phyloP scores from a whole-genome alignment of 2,329 filamentous ascomycete genomes.

The Clonostachys solani region DNA sequence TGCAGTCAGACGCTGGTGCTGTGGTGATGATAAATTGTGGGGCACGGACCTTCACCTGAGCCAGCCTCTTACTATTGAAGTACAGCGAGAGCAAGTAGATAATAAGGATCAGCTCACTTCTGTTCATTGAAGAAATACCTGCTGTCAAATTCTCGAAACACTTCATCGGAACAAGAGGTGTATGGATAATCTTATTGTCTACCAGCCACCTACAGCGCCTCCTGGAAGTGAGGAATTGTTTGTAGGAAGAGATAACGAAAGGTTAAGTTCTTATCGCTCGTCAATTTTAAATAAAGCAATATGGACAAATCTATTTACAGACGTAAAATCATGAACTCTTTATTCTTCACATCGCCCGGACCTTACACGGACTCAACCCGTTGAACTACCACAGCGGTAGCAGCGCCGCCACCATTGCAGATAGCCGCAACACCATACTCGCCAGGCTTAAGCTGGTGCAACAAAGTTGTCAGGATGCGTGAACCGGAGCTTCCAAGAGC shows the following conservation, averaged over 20 bases:
- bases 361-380: constrained; percentile 59
- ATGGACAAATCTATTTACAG: neutral
- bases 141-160: no score
- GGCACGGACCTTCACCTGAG: no score
- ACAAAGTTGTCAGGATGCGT: constrained; percentile 80
- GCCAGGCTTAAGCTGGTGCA: constrained; percentile 87
- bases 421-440: constrained; percentile 96
- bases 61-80: no score
- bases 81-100: no score
- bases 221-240: no score
- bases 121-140: no score
- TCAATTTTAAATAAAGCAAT: neutral
- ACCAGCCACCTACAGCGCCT: no score
- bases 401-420: constrained; percentile 93
- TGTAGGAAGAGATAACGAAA: neutral
- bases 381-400: constrained; percentile 88
- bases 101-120: no score
- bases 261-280: neutral
- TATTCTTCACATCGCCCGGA: neutral
- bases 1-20: no score
- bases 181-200: no score
- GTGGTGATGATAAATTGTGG: no score
- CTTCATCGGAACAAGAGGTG: no score
- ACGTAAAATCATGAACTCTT: neutral
- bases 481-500: constrained; percentile 91